Base-by-base conservation (phyloP, 2,329 filamentous ascomycete genomes). In the Calonectria ilicicola region DNA sequence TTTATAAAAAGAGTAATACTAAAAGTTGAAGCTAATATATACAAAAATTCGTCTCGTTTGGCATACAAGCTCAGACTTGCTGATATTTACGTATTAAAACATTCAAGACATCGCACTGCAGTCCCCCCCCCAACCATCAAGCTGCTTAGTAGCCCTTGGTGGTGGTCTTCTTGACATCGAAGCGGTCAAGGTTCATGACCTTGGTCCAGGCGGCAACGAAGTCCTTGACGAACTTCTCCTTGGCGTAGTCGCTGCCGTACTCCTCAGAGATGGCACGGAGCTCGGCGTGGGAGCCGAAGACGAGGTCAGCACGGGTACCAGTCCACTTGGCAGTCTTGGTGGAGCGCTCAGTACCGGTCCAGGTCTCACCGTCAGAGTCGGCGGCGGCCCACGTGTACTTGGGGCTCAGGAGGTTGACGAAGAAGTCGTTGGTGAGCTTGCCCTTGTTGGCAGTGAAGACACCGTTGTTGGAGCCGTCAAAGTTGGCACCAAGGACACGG, bases 341-440 rank as follows among this genome's bases (percentile, higher is more conserved):
- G 53, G 53, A 60, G 53, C 53, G 53, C 32, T 60, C 53, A 14
- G 53, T 60, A 17, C 53, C 53, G 35, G 53, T 89, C 82, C 89
- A 95, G 64, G 87, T 68, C 78, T 95, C 93, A 40, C 84, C 81
- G 67, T 83, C 84, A n/a, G 78, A 76, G 70, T 85, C 76, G 27
- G 84, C 84, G 46, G 84, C 84, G 23, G 78, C 79, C 94, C 94
- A 95, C 26, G 84, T 86, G 8, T 89, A 93, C 58, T 68, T 86
- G 17, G 73, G 14, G 80, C 95, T 93, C 27, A 96, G 89, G 2
- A 96, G 87, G 85, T 95, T 95, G 83, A 94, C 89, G 80, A 96
- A 96, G 89, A 95, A 96, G 85, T 95, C 94, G 84, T 94, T 95
- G 80, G 91, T 94, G 78, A 96, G 87, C 77, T 90, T 84, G 49